Evolutionary conservation across 805 yeast species (phyloP).

Genomic region (Candida michaelii): DNA sequence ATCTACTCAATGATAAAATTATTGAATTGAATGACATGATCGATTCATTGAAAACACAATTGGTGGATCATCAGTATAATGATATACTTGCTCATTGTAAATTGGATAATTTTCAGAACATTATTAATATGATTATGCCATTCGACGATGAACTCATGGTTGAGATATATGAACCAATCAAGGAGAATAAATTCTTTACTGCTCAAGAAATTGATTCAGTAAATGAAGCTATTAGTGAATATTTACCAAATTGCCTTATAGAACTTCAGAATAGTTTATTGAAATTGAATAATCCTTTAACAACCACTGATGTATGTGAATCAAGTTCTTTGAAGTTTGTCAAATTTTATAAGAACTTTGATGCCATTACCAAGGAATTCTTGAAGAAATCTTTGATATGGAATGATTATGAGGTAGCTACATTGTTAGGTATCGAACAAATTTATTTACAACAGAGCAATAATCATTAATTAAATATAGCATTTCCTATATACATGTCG

Average conservation of each 20-base stretch:
- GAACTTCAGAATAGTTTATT: slow-evolving; percentile 58
- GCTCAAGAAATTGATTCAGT: slow-evolving; percentile 43
- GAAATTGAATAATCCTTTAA: slow-evolving; percentile 59
- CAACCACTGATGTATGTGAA: slow-evolving; percentile 55
- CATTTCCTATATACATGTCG: slow-evolving; percentile 1
- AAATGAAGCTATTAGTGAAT: slow-evolving; percentile 46
- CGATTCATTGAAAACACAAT: slow-evolving; percentile 30
- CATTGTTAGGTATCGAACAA: slow-evolving; percentile 68
- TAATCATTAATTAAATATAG: slow-evolving; percentile 1
- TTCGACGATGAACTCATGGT: slow-evolving; percentile 52
- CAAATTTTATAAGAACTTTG: slow-evolving; percentile 44
- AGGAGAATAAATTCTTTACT: slow-evolving; percentile 58
- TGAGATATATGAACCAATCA: slow-evolving; percentile 62
- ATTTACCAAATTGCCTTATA: slow-evolving; percentile 60
- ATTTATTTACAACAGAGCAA: slow-evolving; percentile 11
- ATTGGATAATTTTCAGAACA: slow-evolving; percentile 57
- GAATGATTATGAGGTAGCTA: slow-evolving; percentile 61
- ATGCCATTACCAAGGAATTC: slow-evolving; percentile 35
- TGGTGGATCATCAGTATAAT: slow-evolving; percentile 48
- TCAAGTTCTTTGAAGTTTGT: slow-evolving; percentile 51
- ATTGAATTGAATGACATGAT: slow-evolving; percentile 36
- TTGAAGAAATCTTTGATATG: slow-evolving; percentile 45
- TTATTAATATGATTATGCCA: slow-evolving; percentile 72
- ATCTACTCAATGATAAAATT: slow-evolving; percentile 39
- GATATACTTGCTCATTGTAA: slow-evolving; percentile 52